phyloP scores from a whole-genome alignment of 768 basidiomycete genomes.

The Tubosaeta sp. region DNA sequence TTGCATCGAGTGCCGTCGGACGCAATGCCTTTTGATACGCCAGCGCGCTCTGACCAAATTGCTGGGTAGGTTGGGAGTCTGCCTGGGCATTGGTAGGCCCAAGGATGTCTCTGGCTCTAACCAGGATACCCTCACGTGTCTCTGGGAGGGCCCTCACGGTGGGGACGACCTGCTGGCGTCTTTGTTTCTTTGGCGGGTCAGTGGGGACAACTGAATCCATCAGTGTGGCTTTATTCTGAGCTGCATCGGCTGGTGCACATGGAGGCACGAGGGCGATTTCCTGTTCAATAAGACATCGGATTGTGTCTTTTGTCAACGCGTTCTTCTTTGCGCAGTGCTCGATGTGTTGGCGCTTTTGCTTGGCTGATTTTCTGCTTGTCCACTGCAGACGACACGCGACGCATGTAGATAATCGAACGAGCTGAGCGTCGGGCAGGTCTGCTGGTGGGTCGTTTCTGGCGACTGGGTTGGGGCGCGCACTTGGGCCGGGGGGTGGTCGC shows the following conservation, averaged over 20 bases:
- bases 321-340: slow-evolving; percentile 63
- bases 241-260: not conserved
- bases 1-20: not conserved
- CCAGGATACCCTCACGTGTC: slow-evolving; percentile 42
- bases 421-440: slow-evolving; percentile 44
- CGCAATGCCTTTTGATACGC: slow-evolving; percentile 10
- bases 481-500: not conserved
- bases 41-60: slow-evolving; percentile 31
- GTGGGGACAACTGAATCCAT: slow-evolving; percentile 51
- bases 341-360: slow-evolving; percentile 66
- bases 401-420: slow-evolving; percentile 51
- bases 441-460: slow-evolving; percentile 14
- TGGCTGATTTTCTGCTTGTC: slow-evolving; percentile 62
- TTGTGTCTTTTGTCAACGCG: slow-evolving; percentile 48
- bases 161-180: slow-evolving; percentile 33
- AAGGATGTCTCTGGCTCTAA: slow-evolving; percentile 36
- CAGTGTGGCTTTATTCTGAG: slow-evolving; percentile 35
- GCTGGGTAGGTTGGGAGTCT: slow-evolving; percentile 27
- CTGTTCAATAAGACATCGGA: slow-evolving; percentile 47
- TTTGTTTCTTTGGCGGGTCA: slow-evolving; percentile 43
- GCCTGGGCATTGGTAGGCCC: slow-evolving; percentile 4
- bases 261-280: slow-evolving; percentile 33
- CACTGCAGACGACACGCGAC: slow-evolving; percentile 61
- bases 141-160: slow-evolving; percentile 45
- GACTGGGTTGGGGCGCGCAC: not conserved